Conservation (phyloP, 345 rosid species). For the Angophora floribunda region DNA sequence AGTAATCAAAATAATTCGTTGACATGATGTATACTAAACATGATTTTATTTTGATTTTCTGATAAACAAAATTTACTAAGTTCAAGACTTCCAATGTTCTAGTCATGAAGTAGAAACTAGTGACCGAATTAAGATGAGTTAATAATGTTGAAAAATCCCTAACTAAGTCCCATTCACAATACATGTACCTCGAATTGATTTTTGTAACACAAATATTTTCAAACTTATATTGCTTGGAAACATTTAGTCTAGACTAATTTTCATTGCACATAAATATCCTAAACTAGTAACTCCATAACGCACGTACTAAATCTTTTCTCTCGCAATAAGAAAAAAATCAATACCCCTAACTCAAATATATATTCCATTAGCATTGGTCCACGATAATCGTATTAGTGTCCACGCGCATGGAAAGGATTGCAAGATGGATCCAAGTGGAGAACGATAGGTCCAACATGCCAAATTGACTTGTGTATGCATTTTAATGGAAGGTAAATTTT, state of each 20-base stretch:
- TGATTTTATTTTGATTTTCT: not conserved
- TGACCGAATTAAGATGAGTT: not conserved
- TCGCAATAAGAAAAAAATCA: not conserved
- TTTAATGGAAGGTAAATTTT: not conserved
- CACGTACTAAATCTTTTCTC: not conserved
- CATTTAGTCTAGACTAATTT: fast-evolving
- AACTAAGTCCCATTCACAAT: fast-evolving
- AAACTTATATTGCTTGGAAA: not conserved
- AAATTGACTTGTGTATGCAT: not conserved
- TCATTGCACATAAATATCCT: not conserved
- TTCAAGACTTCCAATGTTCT: not conserved
- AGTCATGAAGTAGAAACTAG: not conserved
- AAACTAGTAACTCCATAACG: not conserved
- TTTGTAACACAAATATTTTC: not conserved
- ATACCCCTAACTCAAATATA: not conserved
- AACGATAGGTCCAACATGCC: no score
- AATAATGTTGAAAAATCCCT: not conserved
- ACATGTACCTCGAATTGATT: fast-evolving
- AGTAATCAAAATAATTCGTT: not conserved
- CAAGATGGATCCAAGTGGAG: not conserved
- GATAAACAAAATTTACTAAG: not conserved
- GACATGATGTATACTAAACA: not conserved
- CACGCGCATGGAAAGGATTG: not conserved
- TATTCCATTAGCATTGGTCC: not conserved
- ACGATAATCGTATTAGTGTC: not conserved